Base-by-base conservation (phyloP, 495 filamentous ascomycete genomes). In the Talaromyces liani region DNA sequence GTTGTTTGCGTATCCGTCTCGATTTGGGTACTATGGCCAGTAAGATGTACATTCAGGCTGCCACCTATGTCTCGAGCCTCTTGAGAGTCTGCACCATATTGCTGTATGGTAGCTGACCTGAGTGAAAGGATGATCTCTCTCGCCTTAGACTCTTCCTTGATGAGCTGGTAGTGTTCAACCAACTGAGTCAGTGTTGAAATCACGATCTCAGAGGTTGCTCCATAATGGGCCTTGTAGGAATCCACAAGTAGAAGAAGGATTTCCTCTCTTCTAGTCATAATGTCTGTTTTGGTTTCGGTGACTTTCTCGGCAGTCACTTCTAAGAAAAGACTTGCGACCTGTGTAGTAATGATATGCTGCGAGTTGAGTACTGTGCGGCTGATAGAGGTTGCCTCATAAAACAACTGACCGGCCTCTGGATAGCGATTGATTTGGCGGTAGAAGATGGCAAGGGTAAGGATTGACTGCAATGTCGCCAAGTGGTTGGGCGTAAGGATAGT, bases 211-310 rank as follows among this genome's bases (percentile, higher is more conserved):
- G 72, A 72, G 7, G 55, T 70, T 3, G 63, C 63, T 3, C 73
- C 73, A 39, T 77, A 77, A 64, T 75, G 71, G 7, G 70, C 58
- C 65, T 72, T 71, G 65, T 75, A 77, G 67, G 69, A 69, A 64
- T 77, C 75, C 4, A 77, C 65, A 3, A 77, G 53, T 6, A 76
- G 58, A 20, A 69, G 55, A 20, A 75, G 65, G 14, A 73, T 64
- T 36, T 73, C 67, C 45, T 73, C 68, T 4, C 75, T 70, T 57
- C 67, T 69, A 29, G 64, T 45, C 75, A 77, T 77, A 58, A 76
- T 71, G 20, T 74, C 73, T 5, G 75, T 75, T 55, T 66, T 68
- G 16, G 70, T 70, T 4, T 57, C 69, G 9, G 72, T 71, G 6
- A 70, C 63, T 16, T 70, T 66, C 8, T 67, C 64, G 1, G 68